A percentile compares a stretch with the other conserved stretches of the same genome.
phyloP scores from a whole-genome alignment of 371 early-diverging fungal genomes.

The Circinella umbellata region DNA sequence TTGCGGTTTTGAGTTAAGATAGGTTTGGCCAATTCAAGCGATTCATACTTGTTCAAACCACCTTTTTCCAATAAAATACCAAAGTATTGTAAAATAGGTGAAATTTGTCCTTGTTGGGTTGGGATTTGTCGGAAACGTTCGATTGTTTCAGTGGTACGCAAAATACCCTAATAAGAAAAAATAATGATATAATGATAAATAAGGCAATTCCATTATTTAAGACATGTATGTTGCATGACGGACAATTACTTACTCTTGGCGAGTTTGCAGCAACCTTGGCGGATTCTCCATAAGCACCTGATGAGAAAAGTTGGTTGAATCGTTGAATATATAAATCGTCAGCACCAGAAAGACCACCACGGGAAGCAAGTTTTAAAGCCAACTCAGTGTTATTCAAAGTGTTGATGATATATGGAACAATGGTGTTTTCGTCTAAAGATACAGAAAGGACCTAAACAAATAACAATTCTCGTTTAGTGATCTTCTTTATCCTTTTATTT shows the following conservation, averaged over 20 bases:
- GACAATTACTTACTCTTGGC: conserved; percentile 79
- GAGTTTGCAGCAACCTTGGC: conserved; percentile 96
- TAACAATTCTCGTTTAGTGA: no score
- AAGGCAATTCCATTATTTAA: not conserved
- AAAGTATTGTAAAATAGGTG: conserved; percentile 97
- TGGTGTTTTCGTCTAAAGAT: conserved; percentile 84
- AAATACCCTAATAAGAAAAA: conserved; percentile 75
- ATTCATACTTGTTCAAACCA: conserved; percentile 93
- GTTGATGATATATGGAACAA: conserved; percentile 89
- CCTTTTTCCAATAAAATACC: conserved; percentile 96
- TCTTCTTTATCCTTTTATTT: no score
- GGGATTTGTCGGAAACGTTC: conserved; percentile 93
- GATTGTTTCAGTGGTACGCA: conserved; percentile 94
- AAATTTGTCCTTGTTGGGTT: conserved; percentile 79
- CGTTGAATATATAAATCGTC: conserved; percentile 89
- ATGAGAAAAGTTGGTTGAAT: conserved; percentile 82
- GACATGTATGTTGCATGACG: not conserved
- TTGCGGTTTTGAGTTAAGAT: conserved; percentile 94
- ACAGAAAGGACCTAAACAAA: conserved; percentile 85
- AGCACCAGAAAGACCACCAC: conserved; percentile 93
- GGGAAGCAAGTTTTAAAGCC: conserved; percentile 89
- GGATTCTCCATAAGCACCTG: conserved; percentile 86
- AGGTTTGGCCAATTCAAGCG: conserved; percentile 91
- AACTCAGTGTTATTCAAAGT: conserved; percentile 87
- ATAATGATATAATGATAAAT: not conserved